A percentile compares a stretch with the other conserved stretches of the same genome.
Conservation (phyloP, 306 rosid species). For the Cucumis sativus region DNA sequence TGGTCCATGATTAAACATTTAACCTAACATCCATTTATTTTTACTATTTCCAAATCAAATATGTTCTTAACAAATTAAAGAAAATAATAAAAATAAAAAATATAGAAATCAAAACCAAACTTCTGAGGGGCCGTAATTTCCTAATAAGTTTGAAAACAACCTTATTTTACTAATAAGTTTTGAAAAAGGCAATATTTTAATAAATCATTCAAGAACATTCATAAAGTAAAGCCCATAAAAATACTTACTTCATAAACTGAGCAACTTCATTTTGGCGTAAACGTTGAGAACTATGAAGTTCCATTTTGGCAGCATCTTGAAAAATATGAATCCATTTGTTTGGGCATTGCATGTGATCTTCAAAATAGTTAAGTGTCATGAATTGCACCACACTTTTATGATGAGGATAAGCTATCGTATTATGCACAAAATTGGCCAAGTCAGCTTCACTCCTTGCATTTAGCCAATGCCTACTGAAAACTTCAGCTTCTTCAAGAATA, state of each 20-base stretch:
- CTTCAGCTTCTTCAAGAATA: conserved; percentile 4
- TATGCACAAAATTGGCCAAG: conserved; percentile 5
- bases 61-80: too few relatives aligned
- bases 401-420: conserved; percentile 35
- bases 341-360: background rate
- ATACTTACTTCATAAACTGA: conserved; percentile 27
- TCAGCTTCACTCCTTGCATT: background rate
- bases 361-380: conserved; percentile 20
- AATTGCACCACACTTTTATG: conserved; percentile 43
- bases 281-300: conserved; percentile 21
- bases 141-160: too few relatives aligned
- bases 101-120: too few relatives aligned
- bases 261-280: conserved; percentile 25
- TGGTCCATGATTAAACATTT: too few relatives aligned
- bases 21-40: too few relatives aligned
- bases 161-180: too few relatives aligned
- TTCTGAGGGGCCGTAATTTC: too few relatives aligned
- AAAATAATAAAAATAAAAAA: too few relatives aligned
- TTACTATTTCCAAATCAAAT: too few relatives aligned
- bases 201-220: too few relatives aligned
- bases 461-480: background rate
- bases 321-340: conserved; percentile 28
- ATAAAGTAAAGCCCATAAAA: too few relatives aligned
- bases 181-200: too few relatives aligned
- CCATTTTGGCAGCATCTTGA: conserved; percentile 29